phyloP scores from a whole-genome alignment of 805 yeast genomes.

The Kluyveromyces aestuarii region DNA sequence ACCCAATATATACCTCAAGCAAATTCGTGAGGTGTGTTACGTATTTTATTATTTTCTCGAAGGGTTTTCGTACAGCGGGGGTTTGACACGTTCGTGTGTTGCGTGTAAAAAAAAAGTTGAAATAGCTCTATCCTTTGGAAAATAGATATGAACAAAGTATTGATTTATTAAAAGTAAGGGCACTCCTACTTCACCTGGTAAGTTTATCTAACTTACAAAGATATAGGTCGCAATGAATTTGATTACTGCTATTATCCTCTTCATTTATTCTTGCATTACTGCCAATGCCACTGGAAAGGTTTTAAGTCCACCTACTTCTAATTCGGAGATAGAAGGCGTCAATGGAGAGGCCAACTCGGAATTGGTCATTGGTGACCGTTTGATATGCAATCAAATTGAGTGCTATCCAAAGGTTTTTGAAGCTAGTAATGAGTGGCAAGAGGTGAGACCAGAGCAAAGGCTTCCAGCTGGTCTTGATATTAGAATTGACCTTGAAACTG shows the following conservation, averaged over 20 bases:
- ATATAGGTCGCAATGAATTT: neutral
- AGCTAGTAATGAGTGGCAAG: constrained; percentile 63
- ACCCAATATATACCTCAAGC: too few relatives aligned
- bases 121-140: too few relatives aligned
- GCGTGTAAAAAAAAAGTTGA: too few relatives aligned
- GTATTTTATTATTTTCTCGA: too few relatives aligned
- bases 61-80: too few relatives aligned
- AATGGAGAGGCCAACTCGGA: constrained; percentile 3
- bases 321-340: neutral
- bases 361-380: constrained; percentile 10
- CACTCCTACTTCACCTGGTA: too few relatives aligned
- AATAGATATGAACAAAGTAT: too few relatives aligned
- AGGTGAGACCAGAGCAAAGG: constrained; percentile 58
- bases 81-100: too few relatives aligned
- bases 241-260: neutral
- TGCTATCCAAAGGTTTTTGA: constrained; percentile 60
- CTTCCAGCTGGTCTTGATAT: constrained; percentile 74
- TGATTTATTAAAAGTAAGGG: too few relatives aligned
- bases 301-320: constrained; percentile 4
- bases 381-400: constrained; percentile 31
- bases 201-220: neutral
- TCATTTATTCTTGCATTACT: neutral
- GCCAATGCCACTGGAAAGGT: neutral
- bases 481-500: constrained; percentile 64
- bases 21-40: too few relatives aligned